Evolutionary conservation across 2,329 filamentous ascomycete species (phyloP), one percentile per base, ranked within the genome.

Genomic region (Trichoderma brevicompactum): DNA sequence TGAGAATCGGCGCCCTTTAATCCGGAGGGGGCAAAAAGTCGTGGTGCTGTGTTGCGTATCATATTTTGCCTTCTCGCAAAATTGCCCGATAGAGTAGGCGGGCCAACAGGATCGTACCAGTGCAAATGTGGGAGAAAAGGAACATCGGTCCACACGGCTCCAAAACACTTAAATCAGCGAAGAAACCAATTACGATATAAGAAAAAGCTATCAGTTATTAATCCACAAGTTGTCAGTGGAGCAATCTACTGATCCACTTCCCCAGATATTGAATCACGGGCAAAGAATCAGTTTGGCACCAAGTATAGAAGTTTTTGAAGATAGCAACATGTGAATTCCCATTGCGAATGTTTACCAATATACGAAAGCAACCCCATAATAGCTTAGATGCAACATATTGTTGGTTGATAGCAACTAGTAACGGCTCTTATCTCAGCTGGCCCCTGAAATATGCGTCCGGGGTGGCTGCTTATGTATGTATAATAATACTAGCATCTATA

Each of bases 41-140:
- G 13, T 38, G 40, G 17, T 15, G 17, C 36, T 10, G 56, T 38
- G 9, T 17, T 23, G 19, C 36, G 36, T 23, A 40, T 50, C 19
- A 9, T 43, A 34, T 10, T 49, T 15, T 38, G 44, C 10, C 23
- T 50, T 61, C 58, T 61, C 58, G 17, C 23, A 61, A 23, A 61
- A 61, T 61, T 61, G 36, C 58, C 46, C 23, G 48, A 61, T 61
- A n/a, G 40, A 50, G 58, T 19, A 40, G 36, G 58, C 46, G 19
- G 40, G 46, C 58, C 36, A 10, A 28, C 1, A 8, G 12, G 19
- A 7, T 32, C 43, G 34, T 48, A 54, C 40, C 36, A 15, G 17
- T 40, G 2, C 10, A 54, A 40, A 54, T 23, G 19, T 19, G 43
- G 44, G 34, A 49, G 44, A 49, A 4, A 46, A 38, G n/a, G 28